Evolutionary conservation across 306 rosid species (phyloP).

Genomic region (Lathyrus aphaca): DNA sequence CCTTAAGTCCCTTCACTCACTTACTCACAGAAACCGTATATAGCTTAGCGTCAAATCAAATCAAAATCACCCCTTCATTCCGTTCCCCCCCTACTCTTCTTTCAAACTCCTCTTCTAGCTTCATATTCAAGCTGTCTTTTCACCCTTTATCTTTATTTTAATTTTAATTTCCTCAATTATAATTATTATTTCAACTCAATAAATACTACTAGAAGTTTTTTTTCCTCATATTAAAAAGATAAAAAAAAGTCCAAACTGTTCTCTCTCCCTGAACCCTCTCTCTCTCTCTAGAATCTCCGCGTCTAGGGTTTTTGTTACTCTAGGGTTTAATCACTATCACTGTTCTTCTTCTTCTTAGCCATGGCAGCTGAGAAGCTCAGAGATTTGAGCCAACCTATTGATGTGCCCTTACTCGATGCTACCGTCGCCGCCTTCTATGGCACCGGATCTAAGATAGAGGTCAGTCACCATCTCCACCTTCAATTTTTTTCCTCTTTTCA

Average conservation of each 20-base stretch:
- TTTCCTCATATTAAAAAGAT: not conserved
- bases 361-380: conserved; percentile 98
- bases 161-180: not conserved
- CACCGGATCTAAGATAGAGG: conserved; percentile 99
- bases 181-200: not conserved
- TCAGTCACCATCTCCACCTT: conserved; percentile 29
- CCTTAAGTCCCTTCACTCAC: not conserved
- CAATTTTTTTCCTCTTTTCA: not conserved
- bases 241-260: conserved; percentile 17
- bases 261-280: conserved; percentile 41
- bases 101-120: conserved; percentile 52
- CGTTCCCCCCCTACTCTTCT: not conserved
- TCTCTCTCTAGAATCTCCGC: conserved; percentile 35
- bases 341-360: conserved; percentile 18
- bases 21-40: not conserved
- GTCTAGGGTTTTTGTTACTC: conserved; percentile 44
- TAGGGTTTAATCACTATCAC: conserved; percentile 59
- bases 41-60: conserved; percentile 14
- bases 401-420: conserved; percentile 85
- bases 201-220: not conserved
- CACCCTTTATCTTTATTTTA: not conserved
- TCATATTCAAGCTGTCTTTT: conserved; percentile 87
- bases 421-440: conserved; percentile 99
- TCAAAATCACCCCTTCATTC: not conserved
- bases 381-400: conserved; percentile 92